These are phyloP conservation scores for Tetrapyrgos nigripes DNA, from an alignment of 1,284 basidiomycete genomes.

Conservation along the genomic window DNA sequence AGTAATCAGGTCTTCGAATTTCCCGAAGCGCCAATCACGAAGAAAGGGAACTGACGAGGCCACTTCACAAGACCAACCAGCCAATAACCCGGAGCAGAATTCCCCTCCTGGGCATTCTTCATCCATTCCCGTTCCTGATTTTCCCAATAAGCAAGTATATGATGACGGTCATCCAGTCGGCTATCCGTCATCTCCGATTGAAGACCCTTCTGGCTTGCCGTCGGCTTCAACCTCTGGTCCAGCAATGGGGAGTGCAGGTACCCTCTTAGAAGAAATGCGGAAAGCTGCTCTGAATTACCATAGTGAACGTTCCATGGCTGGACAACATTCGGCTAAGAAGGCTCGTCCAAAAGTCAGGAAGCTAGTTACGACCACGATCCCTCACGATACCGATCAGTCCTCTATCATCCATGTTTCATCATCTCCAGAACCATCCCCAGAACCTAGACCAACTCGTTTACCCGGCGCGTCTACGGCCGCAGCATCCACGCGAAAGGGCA, in stretches of 20 bases:
- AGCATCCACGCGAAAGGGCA: neutral
- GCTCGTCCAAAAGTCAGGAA: conserved; percentile 35
- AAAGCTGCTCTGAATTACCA: neutral
- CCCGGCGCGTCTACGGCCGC: neutral
- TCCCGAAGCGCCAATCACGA: neutral
- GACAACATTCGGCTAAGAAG: conserved; percentile 21
- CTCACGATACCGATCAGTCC: conserved; percentile 27
- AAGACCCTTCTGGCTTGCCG: conserved; percentile 33
- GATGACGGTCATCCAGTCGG: conserved; percentile 1
- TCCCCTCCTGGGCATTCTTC: neutral
- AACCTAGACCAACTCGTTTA: too few relatives aligned
- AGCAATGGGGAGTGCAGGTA: neutral
- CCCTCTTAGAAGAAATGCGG: neutral
- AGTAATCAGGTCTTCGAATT: neutral
- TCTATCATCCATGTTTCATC: conserved; percentile 35
- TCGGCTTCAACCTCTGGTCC: neutral
- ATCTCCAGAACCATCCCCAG: conserved; percentile 27
- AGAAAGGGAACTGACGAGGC: too few relatives aligned
- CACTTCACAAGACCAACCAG: neutral
- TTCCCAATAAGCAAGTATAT: neutral
- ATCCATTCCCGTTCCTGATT: neutral
- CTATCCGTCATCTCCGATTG: conserved; percentile 43
- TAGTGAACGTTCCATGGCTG: neutral
- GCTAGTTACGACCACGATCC: conserved; percentile 18
- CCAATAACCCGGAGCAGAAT: neutral